Evolutionary conservation across 768 basidiomycete species (phyloP), one percentile per base, ranked within the genome.

Genomic region (Boletus bicolor): DNA sequence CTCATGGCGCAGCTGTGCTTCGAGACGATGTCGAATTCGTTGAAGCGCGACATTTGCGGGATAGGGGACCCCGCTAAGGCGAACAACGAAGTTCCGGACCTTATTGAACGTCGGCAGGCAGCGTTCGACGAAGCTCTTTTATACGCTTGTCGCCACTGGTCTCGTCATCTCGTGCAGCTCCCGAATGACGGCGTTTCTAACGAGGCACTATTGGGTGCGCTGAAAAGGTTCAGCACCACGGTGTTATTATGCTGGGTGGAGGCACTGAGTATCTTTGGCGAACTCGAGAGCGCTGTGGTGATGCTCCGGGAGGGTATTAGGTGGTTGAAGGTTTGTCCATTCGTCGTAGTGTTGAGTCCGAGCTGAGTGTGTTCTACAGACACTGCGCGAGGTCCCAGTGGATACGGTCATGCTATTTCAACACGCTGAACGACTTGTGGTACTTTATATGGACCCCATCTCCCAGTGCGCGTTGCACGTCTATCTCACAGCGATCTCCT

Each of bases 31-130:
- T 53, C 51, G 26, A 56, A 46, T 11, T 55, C 57, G 6, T 24
- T 65, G 53, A 63, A 60, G 46, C 64, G 57, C 10, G 64, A 65
- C 42, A 65, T 65, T 46, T 65, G 64, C 15, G 46, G 51, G 19
- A 59, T 65, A 6, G 57, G 53, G 4, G 54, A 65, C 21, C 60
- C 64, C 0, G 34, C 64, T 17, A 55, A 14, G 32, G 53, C 57
- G 3, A 65, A 65, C 39, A 48, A 3, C 4, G 64, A 65, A 10
- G 8, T 65, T 45, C 39, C 41, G 2, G 64, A 63, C 54, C 64
- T 65, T 15, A 26, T 12, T 35, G 61, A 60, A 32, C 64, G 64
- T 19, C 55, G 52, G 1, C 26, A 44, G 17, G 36, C 45, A 7
- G 60, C 39, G 7, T 54, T 63, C 9, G 56, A 65, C 5, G 64